phyloP scores from a whole-genome alignment of 78 protist species.

The Anaeramoeba ignava region DNA sequence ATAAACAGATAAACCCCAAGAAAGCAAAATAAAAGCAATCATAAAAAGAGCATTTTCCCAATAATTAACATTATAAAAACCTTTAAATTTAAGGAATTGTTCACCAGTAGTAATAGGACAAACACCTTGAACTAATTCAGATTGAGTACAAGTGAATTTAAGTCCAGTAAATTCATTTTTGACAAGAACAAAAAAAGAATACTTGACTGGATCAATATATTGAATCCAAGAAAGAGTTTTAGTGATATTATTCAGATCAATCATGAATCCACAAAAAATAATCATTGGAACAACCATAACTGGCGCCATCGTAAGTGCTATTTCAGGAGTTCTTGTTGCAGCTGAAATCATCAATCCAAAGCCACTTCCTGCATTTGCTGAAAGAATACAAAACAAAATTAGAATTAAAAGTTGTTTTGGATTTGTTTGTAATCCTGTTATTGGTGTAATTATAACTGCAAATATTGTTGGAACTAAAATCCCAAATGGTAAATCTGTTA shows the following conservation, averaged over 20 bases:
- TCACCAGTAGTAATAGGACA: background rate
- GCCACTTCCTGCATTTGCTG: background rate
- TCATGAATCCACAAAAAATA: background rate
- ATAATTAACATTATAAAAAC: background rate
- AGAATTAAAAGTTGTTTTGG: background rate
- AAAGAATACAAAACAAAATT: background rate
- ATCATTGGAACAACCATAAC: background rate
- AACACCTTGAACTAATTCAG: background rate
- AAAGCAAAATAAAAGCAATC: background rate
- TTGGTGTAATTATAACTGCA: background rate
- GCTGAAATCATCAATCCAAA: background rate
- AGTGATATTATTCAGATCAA: background rate
- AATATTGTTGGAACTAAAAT: conserved; percentile 20
- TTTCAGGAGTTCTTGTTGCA: background rate
- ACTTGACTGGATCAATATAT: background rate
- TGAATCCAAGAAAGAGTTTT: background rate
- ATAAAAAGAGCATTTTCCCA: background rate
- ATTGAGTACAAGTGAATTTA: background rate
- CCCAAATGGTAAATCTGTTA: conserved; percentile 17
- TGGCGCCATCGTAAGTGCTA: background rate
- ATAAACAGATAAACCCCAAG: background rate
- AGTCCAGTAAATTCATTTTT: background rate
- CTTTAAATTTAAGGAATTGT: background rate
- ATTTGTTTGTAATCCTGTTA: background rate
- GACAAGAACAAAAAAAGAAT: background rate